Base-by-base conservation (phyloP, 495 filamentous ascomycete genomes). In the Aspergillus heteromorphus region DNA sequence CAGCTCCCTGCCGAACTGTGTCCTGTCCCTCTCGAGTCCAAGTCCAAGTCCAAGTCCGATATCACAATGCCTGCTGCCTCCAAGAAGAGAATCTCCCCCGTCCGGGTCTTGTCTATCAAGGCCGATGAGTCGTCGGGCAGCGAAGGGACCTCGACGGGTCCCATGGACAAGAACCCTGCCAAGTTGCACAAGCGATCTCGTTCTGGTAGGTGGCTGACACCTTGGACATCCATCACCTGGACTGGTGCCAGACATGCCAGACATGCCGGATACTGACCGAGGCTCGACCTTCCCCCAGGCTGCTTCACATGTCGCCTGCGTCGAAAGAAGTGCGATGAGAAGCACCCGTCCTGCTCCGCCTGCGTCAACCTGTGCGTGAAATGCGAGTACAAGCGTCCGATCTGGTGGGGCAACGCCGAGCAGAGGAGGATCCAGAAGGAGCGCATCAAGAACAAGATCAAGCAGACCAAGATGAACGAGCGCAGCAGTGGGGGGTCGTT, bases 261-360 rank as follows among this genome's bases (percentile, higher is more conserved):
- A n/a, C n/a, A n/a, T n/a, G n/a, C 38, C 43, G 6, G 21, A 29
- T 4, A 18, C n/a, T 47, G n/a, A 16, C 4, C 9, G 21, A 47
- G 23, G 43, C 5, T 47, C 21, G 27, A 4, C 7, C 18, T 23
- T 69, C 21, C 38, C 41, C 23, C 36, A 97, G 93, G 93, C 47
- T 98, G 93, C 81, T 98, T 92, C 72, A 97, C 92, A 51, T 98
- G 93, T 77, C 87, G 93, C 63, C 72, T 98, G 57, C 84, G 93
- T 66, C 73, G 93, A 62, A 97, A 98, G 82, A 98, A 98, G 83
- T 97, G 93, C 74, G 92, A 98, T 66, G 93, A 98, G 72, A 87
- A 85, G 50, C 87, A 87, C 61, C 87, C 89, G 34, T 76, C 83
- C 57, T 98, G 93, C 76, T 82, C 82, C 48, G 90, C 92, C 47